Base-by-base conservation (phyloP, 192 early-diverging fungal genomes). In the Ambispora gerdemannii region DNA sequence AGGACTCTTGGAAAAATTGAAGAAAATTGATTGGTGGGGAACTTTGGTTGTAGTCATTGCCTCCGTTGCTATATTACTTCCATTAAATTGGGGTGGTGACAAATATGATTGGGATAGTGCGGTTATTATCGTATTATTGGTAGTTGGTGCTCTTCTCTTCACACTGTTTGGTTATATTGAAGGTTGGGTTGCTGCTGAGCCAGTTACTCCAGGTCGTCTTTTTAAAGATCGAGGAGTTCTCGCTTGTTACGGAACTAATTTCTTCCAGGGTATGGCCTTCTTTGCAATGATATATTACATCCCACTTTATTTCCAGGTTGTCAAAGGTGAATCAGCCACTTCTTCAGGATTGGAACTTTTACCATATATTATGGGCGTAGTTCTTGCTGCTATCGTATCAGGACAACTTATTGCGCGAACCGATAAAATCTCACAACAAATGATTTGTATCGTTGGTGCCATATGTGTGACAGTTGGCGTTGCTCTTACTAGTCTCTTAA, bases 241-340 rank as follows among this genome's bases (percentile, higher is more conserved):
- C 13, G 67, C 88, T 31, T 80, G 87, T 20, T 87, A 90, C 32
- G 25, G 79, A 1, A 79, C 80, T 49, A 84, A 87, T 60, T 81
- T 89, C 50, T 87, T 92, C 73, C 83, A 81, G 24, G 84, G 88
- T 13, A 85, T 87, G 30, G 77, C 78, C 0, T 88, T 87, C 32
- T 83, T 84, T 61, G 83, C 80, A 1, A 77, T 88, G 2, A 83
- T 89, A 17, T 94, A 87, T 75, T 95, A 93, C 75, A 70, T 89
- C 20, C 88, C 91, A 28, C 72, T 88, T 38, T 95, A 89, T 77
- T 93, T 95, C 75, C 87, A 94, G 73, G 81, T 96, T 56, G 91
- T 94, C 22, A 80, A 87, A 58, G 88, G 84, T 34, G 85, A 88
- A 33, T 68, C 77, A n/a, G 89, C 95, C 0, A 94, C 90, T 2